These are phyloP conservation scores for Candida ulmi DNA, from an alignment of 805 yeast species.

Conservation along the genomic window DNA sequence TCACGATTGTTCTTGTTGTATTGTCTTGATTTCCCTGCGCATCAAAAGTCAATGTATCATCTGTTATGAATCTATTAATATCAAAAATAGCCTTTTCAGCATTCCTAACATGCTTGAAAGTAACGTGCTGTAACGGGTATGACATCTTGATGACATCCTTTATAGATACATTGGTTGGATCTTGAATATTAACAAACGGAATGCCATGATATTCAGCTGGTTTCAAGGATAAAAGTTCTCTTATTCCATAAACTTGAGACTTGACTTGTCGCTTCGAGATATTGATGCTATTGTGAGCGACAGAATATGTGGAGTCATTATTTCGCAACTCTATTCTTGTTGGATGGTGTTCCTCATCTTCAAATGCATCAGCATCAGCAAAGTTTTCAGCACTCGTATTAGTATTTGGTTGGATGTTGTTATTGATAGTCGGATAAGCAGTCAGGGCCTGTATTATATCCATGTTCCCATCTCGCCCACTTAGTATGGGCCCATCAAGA, in stretches of 20 bases:
- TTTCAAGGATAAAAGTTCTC: constrained; percentile 12
- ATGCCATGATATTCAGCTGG: constrained; percentile 14
- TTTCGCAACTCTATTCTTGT: no score
- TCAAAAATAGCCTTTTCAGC: constrained; percentile 23
- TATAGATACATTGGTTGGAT: background rate
- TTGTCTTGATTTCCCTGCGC: constrained; percentile 12
- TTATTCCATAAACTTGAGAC: constrained; percentile 11
- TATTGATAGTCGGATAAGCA: no score
- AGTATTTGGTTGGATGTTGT: no score
- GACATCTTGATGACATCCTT: constrained; percentile 8
- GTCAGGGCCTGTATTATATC: no score
- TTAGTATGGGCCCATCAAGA: background rate
- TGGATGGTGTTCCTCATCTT: no score
- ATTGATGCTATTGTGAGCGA: no score
- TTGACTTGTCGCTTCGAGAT: no score
- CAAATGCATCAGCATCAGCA: no score
- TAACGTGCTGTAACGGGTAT: constrained; percentile 6
- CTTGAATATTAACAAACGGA: constrained; percentile 7
- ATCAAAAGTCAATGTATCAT: background rate
- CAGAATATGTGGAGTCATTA: no score
- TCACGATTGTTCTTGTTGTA: constrained; percentile 23
- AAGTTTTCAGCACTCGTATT: no score
- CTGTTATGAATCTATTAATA: constrained; percentile 8
- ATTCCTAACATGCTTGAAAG: constrained; percentile 21
- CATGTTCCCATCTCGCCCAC: no score